These are phyloP conservation scores for Arbutus unedo DNA, from an alignment of 148 eudicot genomes.

Conservation along the genomic window DNA sequence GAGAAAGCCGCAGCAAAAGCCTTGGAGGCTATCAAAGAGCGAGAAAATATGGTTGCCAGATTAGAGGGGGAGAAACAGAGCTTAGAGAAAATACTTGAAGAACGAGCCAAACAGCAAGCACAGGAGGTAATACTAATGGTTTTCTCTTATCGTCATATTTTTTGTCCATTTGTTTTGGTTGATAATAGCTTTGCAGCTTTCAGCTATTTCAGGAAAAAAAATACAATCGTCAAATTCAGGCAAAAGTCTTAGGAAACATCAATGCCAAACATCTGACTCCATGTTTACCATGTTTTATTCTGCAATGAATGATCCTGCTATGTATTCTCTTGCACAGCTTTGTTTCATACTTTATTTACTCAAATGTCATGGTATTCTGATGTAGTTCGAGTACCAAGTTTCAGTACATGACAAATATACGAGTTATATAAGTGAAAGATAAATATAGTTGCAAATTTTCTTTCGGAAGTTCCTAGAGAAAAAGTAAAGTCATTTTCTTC, in stretches of 20 bases:
- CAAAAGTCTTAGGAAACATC: not conserved
- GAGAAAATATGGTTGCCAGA: conserved; percentile 81
- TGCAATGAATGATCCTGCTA: not conserved
- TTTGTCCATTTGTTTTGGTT: not conserved
- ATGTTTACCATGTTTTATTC: not conserved
- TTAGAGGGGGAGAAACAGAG: conserved; percentile 98
- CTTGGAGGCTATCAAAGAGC: conserved; percentile 73
- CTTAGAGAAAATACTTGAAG: conserved; percentile 89
- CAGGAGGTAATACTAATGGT: conserved; percentile 51
- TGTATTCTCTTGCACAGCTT: not conserved
- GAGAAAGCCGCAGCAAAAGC: conserved; percentile 90
- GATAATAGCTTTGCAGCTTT: not conserved
- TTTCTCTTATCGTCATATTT: not conserved
- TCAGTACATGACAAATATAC: not conserved
- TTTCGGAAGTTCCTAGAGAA: not conserved
- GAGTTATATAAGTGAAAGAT: not conserved
- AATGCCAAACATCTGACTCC: not conserved
- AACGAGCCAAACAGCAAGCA: conserved; percentile 86
- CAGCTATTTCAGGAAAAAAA: not conserved
- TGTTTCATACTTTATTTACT: not conserved
- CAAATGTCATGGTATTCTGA: not conserved
- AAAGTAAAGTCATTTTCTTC: not conserved
- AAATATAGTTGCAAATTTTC: not conserved
- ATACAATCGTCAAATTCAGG: not conserved
- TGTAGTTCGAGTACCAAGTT: not conserved